Evolutionary conservation across 768 basidiomycete genomes (phyloP), one percentile per base, ranked within the genome.

Genomic region (Fomitopsis serialis): DNA sequence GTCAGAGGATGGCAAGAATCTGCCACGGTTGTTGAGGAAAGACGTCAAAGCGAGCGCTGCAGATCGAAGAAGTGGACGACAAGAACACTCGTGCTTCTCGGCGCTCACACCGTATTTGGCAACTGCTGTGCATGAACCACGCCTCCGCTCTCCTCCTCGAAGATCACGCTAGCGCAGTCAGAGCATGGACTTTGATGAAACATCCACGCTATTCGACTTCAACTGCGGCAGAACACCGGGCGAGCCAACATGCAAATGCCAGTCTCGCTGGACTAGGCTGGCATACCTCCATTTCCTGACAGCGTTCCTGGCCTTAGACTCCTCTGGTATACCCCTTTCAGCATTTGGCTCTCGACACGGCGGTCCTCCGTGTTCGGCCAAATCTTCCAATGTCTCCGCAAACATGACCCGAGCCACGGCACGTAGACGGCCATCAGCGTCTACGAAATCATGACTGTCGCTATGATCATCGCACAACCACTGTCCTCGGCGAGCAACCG

Each of bases 101-200:
- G 50, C 50, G 43, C 50, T 52, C 50, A 13, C 42, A 12, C 50
- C 42, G 19, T 13, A 24, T 52, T 9, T 44, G 50, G 50, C 11
- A 34, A 43, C 12, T 13, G 17, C 19, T 27, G 23, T 42, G 17
- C 24, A 42, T n/a, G 36, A 36, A 21, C 35, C 10, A 19, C 36
- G 13, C 23, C 11, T 21, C 21, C 23, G 32, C 37, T 42, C 22
- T 27, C 27, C 25, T 24, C 34, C 23, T 40, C 37, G 32, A 40
- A 8, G 34, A 15, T 15, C n/a, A n/a, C n/a, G n/a, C n/a, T n/a
- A n/a, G n/a, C n/a, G n/a, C n/a, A n/a, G n/a, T n/a, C n/a, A n/a
- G n/a, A n/a, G n/a, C n/a, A n/a, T n/a, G n/a, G n/a, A 32, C 11
- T 32, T 32, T 32, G 29, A 32, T 32, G 6, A 11, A 5, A 32